Percentiles rank a stretch among this genome's conserved stretches.
These are phyloP conservation scores for Aspergillus sp. DNA, from an alignment of 2,329 filamentous ascomycete genomes.

Conservation along the genomic window DNA sequence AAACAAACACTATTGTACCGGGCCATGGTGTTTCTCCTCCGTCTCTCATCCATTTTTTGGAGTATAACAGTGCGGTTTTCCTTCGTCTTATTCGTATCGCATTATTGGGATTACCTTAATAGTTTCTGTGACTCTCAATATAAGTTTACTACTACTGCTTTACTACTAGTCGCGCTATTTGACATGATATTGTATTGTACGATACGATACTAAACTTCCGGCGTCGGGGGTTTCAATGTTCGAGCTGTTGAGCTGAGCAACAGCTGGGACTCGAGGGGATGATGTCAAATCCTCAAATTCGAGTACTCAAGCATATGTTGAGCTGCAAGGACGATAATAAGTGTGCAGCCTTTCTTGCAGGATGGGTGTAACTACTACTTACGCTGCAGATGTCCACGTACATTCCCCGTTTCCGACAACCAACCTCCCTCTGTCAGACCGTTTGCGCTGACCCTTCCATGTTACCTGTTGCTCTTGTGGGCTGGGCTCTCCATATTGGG, in stretches of 20 bases:
- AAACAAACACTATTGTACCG: neutral
- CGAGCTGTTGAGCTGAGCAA: neutral
- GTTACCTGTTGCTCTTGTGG: neutral
- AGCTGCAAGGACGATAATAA: constrained; percentile 8
- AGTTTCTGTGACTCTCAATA: neutral
- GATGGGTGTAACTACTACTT: neutral
- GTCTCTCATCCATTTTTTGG: neutral
- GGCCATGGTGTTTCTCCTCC: neutral
- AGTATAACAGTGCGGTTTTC: neutral
- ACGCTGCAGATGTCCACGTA: constrained; percentile 1
- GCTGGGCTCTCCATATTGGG: neutral
- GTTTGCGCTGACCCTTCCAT: neutral
- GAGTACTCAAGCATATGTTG: neutral
- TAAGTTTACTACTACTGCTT: neutral
- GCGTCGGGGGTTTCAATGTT: neutral
- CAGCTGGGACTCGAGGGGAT: neutral
- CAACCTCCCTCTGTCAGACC: neutral
- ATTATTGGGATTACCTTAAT: neutral
- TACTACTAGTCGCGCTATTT: neutral
- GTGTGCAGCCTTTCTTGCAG: neutral
- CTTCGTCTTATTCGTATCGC: neutral
- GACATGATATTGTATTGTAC: neutral
- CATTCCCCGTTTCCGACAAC: neutral
- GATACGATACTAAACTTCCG: neutral
- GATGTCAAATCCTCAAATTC: neutral